Conservation (phyloP, 2,329 filamentous ascomycete species). For the Emergomyces orientalis region DNA sequence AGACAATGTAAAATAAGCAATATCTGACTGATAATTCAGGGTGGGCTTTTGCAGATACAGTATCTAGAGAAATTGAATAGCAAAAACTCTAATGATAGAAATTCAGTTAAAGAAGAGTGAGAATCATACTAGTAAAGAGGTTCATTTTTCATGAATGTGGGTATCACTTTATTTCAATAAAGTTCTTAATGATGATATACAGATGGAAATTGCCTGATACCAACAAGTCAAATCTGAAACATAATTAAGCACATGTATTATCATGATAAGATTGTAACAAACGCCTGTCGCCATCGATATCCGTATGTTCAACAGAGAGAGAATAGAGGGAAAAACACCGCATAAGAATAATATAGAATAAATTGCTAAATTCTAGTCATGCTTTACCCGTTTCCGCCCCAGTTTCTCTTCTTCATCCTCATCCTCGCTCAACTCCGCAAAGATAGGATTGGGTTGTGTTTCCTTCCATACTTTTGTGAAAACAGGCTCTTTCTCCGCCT, state of each 20-base stretch:
- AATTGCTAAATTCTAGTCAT: constrained; percentile 18
- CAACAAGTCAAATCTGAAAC: no score
- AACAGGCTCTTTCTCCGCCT: constrained; percentile 83
- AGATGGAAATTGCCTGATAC: no score
- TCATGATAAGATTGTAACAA: background rate
- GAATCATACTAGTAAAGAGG: no score
- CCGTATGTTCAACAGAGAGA: background rate
- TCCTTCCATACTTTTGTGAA: constrained; percentile 91
- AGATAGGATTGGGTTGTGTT: constrained; percentile 87
- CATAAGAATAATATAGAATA: constrained; percentile 7
- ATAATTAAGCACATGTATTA: background rate
- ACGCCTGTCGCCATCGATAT: background rate
- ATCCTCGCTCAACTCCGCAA: constrained; percentile 79
- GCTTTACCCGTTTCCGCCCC: constrained; percentile 43
- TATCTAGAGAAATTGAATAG: no score
- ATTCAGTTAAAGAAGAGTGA: no score
- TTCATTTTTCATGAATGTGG: no score
- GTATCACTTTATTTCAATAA: no score
- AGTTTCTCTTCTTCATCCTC: constrained; percentile 47
- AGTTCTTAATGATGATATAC: no score
- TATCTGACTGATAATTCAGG: no score
- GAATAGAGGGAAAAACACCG: constrained; percentile 13
- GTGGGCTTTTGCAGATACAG: no score
- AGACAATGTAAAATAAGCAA: no score
- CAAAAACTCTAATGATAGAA: no score